Percentiles rank a stretch among this genome's conserved stretches.
These are phyloP conservation scores for Gracilariopsis chorda DNA, from an alignment of 23 red algal species.

Conservation along the genomic window DNA sequence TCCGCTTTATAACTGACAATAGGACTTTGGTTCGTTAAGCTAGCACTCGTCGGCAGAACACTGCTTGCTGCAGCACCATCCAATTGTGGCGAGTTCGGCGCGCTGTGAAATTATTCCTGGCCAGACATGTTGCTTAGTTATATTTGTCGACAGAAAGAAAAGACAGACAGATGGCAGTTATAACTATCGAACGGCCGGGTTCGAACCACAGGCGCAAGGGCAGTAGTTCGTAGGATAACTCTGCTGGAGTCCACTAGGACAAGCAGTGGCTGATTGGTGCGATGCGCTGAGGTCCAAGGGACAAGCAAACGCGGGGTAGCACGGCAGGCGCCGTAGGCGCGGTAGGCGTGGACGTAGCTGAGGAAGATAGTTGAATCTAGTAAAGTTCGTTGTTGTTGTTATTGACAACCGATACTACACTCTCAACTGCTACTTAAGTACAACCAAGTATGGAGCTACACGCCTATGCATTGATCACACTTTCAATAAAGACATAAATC, in stretches of 20 bases:
- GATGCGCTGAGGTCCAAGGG: too few species aligned
- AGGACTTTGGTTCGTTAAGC: background rate
- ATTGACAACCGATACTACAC: too few species aligned
- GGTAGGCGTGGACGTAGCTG: too few species aligned
- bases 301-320: too few species aligned
- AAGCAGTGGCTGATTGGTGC: background rate
- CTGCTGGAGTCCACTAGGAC: background rate
- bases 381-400: too few species aligned
- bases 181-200: constrained; percentile 1
- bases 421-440: too few species aligned
- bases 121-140: constrained; percentile 5
- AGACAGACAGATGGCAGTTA: background rate
- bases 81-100: background rate
- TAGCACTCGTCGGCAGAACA: background rate
- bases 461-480: too few species aligned
- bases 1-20: too few species aligned
- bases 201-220: background rate
- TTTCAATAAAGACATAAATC: too few species aligned
- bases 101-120: background rate
- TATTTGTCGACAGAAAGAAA: background rate
- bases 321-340: too few species aligned
- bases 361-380: too few species aligned
- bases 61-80: background rate
- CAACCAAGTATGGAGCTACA: too few species aligned
- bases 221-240: background rate